These are phyloP conservation scores for Coemansia sp. DNA, from an alignment of 192 early-diverging fungal species.

Conservation along the genomic window DNA sequence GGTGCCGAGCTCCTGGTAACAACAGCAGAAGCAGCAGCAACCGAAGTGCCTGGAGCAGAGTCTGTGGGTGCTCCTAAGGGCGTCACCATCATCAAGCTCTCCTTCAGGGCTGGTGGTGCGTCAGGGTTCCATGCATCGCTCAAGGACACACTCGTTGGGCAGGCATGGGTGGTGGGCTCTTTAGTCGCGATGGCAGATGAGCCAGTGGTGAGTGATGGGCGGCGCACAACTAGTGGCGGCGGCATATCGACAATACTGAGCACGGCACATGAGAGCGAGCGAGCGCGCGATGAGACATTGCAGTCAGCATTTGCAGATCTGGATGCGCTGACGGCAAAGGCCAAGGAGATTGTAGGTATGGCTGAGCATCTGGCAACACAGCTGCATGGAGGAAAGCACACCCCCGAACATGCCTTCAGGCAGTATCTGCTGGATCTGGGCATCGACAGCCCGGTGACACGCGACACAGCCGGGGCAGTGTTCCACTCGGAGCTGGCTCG, in stretches of 20 bases:
- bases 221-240: constrained; percentile 5
- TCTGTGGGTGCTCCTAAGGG: neutral
- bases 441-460: constrained; percentile 87
- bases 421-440: constrained; percentile 84
- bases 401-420: constrained; percentile 34
- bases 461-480: constrained; percentile 80
- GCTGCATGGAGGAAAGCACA: constrained; percentile 29
- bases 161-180: constrained; percentile 58
- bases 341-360: constrained; percentile 78
- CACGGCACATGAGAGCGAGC: constrained; percentile 62
- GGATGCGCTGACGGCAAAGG: constrained; percentile 82
- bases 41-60: neutral
- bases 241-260: constrained; percentile 45
- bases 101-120: constrained; percentile 76
- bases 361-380: constrained; percentile 54
- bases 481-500: constrained; percentile 85
- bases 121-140: constrained; percentile 61
- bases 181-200: neutral
- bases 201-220: neutral
- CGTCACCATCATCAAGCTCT: constrained; percentile 59
- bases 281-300: constrained; percentile 67
- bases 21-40: neutral
- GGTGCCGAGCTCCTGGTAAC: constrained; percentile 57
- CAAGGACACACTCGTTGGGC: constrained; percentile 58
- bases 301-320: constrained; percentile 86